Evolutionary conservation across 2,329 filamentous ascomycete genomes (phyloP).

Genomic region (Phialophora expanda): DNA sequence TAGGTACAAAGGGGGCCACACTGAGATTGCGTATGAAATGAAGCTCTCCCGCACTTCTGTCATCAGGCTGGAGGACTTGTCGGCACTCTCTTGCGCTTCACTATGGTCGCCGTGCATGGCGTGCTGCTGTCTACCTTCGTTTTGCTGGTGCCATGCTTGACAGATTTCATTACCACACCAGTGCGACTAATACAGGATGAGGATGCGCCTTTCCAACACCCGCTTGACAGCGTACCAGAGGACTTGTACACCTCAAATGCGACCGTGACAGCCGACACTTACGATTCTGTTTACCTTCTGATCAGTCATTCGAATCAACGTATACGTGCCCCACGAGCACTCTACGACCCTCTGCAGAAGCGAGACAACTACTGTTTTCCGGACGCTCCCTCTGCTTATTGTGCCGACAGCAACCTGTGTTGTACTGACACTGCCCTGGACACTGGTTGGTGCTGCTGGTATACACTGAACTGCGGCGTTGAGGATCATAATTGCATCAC

Average conservation of each 20-base stretch:
- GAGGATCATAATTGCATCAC: conserved; percentile 1
- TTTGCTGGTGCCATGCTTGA: neutral
- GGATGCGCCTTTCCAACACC: neutral
- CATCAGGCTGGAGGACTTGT: neutral
- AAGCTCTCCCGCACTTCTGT: neutral
- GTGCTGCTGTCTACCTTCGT: neutral
- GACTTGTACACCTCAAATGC: neutral
- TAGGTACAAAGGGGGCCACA: neutral
- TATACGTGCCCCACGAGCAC: neutral
- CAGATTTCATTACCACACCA: neutral
- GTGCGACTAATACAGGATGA: neutral
- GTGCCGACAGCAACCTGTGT: neutral
- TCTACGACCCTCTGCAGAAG: neutral
- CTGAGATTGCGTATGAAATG: neutral
- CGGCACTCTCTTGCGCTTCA: conserved; percentile 1
- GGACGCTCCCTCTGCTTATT: neutral
- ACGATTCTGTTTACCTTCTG: conserved; percentile 1
- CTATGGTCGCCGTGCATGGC: neutral
- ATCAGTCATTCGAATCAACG: neutral
- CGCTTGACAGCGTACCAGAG: neutral
- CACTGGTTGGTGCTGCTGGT: conserved; percentile 2
- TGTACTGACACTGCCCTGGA: neutral
- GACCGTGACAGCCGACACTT: neutral
- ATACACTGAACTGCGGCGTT: neutral
- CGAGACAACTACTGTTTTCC: conserved; percentile 10